These are phyloP conservation scores for Hypsizygus marmoreus DNA, from an alignment of 768 basidiomycete species.

Conservation along the genomic window DNA sequence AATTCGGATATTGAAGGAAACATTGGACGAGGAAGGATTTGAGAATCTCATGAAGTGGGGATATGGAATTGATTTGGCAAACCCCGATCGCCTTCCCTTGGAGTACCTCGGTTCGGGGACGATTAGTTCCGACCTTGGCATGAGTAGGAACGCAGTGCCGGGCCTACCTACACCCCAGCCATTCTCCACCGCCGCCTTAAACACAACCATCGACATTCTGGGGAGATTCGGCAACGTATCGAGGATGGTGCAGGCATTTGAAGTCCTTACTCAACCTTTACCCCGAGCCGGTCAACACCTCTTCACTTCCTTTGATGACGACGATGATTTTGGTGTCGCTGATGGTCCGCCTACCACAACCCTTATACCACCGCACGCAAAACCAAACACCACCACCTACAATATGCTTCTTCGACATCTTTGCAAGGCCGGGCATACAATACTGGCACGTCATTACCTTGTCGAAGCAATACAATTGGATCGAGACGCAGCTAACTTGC, in stretches of 20 bases:
- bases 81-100: conserved; percentile 68
- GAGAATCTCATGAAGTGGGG: conserved; percentile 61
- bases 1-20: conserved; percentile 69
- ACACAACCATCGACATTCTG: conserved; percentile 72
- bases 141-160: neutral
- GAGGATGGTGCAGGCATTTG: conserved; percentile 74
- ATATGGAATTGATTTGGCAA: conserved; percentile 77
- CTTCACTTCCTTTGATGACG: conserved; percentile 64
- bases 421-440: conserved; percentile 45
- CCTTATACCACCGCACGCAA: conserved; percentile 44
- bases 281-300: conserved; percentile 50
- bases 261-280: conserved; percentile 74
- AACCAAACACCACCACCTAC: conserved; percentile 70
- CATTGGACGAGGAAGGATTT: conserved; percentile 56
- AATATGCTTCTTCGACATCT: conserved; percentile 61
- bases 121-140: conserved; percentile 9
- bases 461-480: conserved; percentile 53
- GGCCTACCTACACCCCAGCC: conserved; percentile 35
- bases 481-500: conserved; percentile 28
- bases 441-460: conserved; percentile 69
- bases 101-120: conserved; percentile 34
- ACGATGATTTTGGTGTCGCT: conserved; percentile 59
- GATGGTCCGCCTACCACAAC: conserved; percentile 31
- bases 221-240: conserved; percentile 62
- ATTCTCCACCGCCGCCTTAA: conserved; percentile 67